Percentiles rank a stretch among this genome's conserved stretches.
phyloP scores from a whole-genome alignment of 2,329 filamentous ascomycete genomes.

The Diaporthe vaccinii region DNA sequence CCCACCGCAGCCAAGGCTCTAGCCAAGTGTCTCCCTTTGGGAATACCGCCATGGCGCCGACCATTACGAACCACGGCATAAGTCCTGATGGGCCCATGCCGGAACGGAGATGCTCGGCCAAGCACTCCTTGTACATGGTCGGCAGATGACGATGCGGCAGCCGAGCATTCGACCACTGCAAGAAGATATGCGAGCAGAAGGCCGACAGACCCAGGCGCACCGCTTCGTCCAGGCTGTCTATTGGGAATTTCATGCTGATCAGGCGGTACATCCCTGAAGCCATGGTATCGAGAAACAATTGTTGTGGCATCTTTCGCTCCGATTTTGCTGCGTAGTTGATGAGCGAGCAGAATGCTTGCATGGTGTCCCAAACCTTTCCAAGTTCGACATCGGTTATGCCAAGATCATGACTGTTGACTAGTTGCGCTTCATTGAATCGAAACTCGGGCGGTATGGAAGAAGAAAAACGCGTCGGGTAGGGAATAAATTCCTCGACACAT shows the following conservation, averaged over 20 bases:
- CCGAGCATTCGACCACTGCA: conserved; percentile 51
- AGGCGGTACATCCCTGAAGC: conserved; percentile 57
- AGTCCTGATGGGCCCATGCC: conserved; percentile 38
- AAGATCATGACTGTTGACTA: neutral
- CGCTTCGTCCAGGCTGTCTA: conserved; percentile 50
- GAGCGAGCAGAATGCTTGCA: conserved; percentile 45
- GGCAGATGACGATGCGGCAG: conserved; percentile 43
- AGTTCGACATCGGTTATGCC: conserved; percentile 41
- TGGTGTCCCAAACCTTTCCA: conserved; percentile 42
- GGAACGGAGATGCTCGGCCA: conserved; percentile 12
- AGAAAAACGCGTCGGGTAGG: conserved; percentile 1
- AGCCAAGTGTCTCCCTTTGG: conserved; percentile 44
- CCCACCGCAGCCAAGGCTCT: conserved; percentile 43
- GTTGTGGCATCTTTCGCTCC: conserved; percentile 41
- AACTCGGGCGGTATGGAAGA: neutral
- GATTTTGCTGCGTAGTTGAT: conserved; percentile 44
- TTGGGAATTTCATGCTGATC: conserved; percentile 49
- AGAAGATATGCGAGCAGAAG: conserved; percentile 53
- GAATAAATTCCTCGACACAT: neutral
- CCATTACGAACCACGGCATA: conserved; percentile 47
- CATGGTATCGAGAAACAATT: conserved; percentile 49
- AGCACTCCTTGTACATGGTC: conserved; percentile 38
- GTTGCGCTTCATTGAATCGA: no score
- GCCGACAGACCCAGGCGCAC: conserved; percentile 55
- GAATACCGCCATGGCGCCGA: conserved; percentile 47